Base-by-base conservation (phyloP, 805 yeast genomes). In the Millerozyma miso region DNA sequence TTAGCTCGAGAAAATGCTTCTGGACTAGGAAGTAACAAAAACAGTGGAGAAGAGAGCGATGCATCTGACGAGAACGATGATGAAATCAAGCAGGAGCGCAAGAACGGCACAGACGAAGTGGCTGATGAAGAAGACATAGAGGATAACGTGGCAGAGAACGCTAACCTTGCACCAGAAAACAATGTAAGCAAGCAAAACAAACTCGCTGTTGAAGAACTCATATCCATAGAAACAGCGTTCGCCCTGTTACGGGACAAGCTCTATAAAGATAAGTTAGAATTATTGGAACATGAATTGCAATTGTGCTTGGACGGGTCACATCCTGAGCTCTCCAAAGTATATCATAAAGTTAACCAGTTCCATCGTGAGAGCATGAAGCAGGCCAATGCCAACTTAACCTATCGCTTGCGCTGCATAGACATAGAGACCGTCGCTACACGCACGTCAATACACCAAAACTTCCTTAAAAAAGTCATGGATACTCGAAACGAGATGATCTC, bases 251-350 rank as follows among this genome's bases (percentile, higher is more conserved):
- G 97, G 49, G 97, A 93, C 60, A 76, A 77, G 54, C 68, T 93
- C 39, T 91, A 85, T 62, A 89, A 85, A 46, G 96, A 89, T 58
- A 90, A 88, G 59, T 67, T 90, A 56, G 71, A 76, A 31, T 77
- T 86, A 48, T 73, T 86, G 49, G 87, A 88, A 51, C 83, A 85
- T 36, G 99, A 93, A 60, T 68, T 91, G 47, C 84, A 84, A 54
- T 78, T 91, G 75, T 90, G 98, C 65, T 67, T 83, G 29, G 84
- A 83, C 48, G 97, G 97, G 10, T 78, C 88, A 16, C 99, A 93
- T 62, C 98, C 98, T 0, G 97, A 90, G 53, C 74, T 91, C 42
- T 76, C 86, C 32, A 74, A 78, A 38, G 84, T 85, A 41, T 80
- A 85, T 59, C 76, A 75, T 52, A 79, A 81, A 61, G 80, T 93